phyloP scores from a whole-genome alignment of 2,329 filamentous ascomycete genomes.

The Ceratocystis diversiconidia region DNA sequence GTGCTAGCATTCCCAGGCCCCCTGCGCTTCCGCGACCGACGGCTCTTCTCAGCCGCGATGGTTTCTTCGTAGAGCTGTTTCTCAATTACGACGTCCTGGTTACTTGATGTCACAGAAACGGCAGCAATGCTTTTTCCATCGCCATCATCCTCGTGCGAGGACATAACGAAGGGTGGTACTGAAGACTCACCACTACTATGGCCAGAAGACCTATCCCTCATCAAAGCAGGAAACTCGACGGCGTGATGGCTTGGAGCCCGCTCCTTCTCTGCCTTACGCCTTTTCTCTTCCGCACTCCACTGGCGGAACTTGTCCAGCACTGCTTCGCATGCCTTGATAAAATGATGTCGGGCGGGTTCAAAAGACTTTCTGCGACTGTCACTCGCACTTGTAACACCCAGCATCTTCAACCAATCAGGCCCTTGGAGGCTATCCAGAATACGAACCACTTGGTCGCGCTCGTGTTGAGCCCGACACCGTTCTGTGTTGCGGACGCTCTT shows the following conservation, averaged over 20 bases:
- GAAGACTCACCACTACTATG: slow-evolving; percentile 20
- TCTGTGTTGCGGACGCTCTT: slow-evolving; percentile 50
- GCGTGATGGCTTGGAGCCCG: slow-evolving; percentile 30
- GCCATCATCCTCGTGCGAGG: slow-evolving; percentile 21
- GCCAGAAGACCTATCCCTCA: slow-evolving; percentile 20
- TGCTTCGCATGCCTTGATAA: slow-evolving; percentile 66
- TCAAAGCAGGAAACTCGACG: slow-evolving; percentile 16
- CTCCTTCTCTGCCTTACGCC: slow-evolving; percentile 62
- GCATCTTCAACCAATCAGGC: slow-evolving; percentile 81
- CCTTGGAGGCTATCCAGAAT: slow-evolving; percentile 71
- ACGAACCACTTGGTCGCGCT: slow-evolving; percentile 49
- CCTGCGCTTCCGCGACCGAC: slow-evolving; percentile 21
- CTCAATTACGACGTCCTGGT: slow-evolving; percentile 56
- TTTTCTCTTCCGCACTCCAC: slow-evolving; percentile 85
- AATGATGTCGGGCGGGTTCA: slow-evolving; percentile 71
- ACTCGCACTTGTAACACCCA: slow-evolving; percentile 76
- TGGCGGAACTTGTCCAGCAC: slow-evolving; percentile 76
- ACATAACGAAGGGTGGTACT: slow-evolving; percentile 15
- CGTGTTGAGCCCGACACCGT: slow-evolving; percentile 50
- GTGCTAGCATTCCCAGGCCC: slow-evolving; percentile 11
- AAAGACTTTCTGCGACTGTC: slow-evolving; percentile 77
- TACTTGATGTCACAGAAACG: slow-evolving; percentile 24
- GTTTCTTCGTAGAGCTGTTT: slow-evolving; percentile 65
- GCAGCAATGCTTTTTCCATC: slow-evolving; percentile 12
- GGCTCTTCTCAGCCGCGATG: slow-evolving; percentile 21